A percentile compares a stretch with the other conserved stretches of the same genome.
phyloP scores from a whole-genome alignment of 208 protist genomes.

The Porcisia hertigi region DNA sequence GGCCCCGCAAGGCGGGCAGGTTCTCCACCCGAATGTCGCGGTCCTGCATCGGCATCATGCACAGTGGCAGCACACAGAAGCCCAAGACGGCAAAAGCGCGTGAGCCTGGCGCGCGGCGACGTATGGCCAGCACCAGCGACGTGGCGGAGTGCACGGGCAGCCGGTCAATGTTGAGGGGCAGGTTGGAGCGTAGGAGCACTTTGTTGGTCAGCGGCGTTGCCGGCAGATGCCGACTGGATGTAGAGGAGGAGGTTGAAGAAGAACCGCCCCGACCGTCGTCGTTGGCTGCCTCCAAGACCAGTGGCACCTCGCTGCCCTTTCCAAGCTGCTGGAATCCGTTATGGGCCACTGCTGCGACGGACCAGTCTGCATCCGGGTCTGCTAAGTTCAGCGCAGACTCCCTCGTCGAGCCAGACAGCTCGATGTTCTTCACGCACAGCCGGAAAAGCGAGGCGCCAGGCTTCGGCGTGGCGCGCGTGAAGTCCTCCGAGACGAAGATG shows the following conservation, averaged over 20 bases:
- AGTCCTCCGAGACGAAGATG: slow-evolving; percentile 76
- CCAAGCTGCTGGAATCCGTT: slow-evolving; percentile 88
- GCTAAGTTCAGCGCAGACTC: slow-evolving; percentile 44
- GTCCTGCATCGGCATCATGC: slow-evolving; percentile 87
- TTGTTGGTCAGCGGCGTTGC: slow-evolving; percentile 1
- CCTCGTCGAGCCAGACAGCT: slow-evolving; percentile 44
- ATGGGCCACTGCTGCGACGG: slow-evolving; percentile 82
- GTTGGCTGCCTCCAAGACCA: slow-evolving; percentile 34
- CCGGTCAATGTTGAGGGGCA: slow-evolving; percentile 65
- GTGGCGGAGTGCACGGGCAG: slow-evolving; percentile 84
- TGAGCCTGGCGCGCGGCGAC: slow-evolving; percentile 43
- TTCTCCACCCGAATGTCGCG: slow-evolving; percentile 82
- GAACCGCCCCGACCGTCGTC: neutral
- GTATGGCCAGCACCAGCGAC: slow-evolving; percentile 84
- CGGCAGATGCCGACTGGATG: neutral
- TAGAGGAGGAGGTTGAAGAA: slow-evolving; percentile 23
- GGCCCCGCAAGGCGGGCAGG: slow-evolving; percentile 76
- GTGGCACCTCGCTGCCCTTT: slow-evolving; percentile 67
- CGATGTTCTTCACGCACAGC: slow-evolving; percentile 56
- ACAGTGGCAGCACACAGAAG: slow-evolving; percentile 88
- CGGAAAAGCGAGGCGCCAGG: slow-evolving; percentile 53
- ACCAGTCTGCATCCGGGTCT: slow-evolving; percentile 64
- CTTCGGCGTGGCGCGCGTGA: slow-evolving; percentile 56
- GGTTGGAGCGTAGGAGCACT: slow-evolving; percentile 51
- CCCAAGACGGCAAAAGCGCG: slow-evolving; percentile 62